Evolutionary conservation across 2,329 filamentous ascomycete genomes (phyloP).

Genomic region (Arthrobotrys entomopaga): DNA sequence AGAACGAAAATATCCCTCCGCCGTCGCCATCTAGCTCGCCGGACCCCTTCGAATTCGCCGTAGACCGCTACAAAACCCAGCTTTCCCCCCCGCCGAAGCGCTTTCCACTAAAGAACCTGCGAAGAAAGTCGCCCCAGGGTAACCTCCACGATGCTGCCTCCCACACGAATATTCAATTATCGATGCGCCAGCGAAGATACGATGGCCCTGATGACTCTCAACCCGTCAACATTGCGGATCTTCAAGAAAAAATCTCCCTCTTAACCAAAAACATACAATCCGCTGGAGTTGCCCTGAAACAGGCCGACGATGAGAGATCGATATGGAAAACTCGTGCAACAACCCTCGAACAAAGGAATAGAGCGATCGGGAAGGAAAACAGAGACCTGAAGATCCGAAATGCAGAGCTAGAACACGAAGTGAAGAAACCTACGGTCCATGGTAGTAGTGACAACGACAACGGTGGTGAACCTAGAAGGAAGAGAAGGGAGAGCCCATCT

Average conservation of each 20-base stretch:
- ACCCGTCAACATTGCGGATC: conserved; percentile 18
- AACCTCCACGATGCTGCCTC: conserved; percentile 45
- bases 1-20: conserved; percentile 19
- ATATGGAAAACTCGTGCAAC: conserved; percentile 56
- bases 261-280: conserved; percentile 38
- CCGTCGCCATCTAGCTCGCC: conserved; percentile 44
- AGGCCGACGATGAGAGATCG: conserved; percentile 53
- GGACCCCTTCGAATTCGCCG: conserved; percentile 34
- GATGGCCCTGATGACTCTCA: conserved; percentile 27
- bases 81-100: conserved; percentile 25
- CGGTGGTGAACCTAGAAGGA: conserved; percentile 7
- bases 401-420: conserved; percentile 32
- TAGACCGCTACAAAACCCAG: conserved; percentile 16
- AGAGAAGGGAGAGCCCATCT: conserved; percentile 25
- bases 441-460: background rate
- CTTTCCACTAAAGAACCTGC: conserved; percentile 42
- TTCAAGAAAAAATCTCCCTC: conserved; percentile 33
- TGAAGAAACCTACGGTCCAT: conserved; percentile 11
- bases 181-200: background rate
- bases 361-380: conserved; percentile 51
- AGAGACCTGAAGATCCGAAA: conserved; percentile 47
- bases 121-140: conserved; percentile 39
- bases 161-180: conserved; percentile 7
- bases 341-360: conserved; percentile 50
- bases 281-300: conserved; percentile 43